A percentile compares a stretch with the other conserved stretches of the same genome.
These are phyloP conservation scores for Fusarium sp. DNA, from an alignment of 2,329 filamentous ascomycete genomes.

Conservation along the genomic window DNA sequence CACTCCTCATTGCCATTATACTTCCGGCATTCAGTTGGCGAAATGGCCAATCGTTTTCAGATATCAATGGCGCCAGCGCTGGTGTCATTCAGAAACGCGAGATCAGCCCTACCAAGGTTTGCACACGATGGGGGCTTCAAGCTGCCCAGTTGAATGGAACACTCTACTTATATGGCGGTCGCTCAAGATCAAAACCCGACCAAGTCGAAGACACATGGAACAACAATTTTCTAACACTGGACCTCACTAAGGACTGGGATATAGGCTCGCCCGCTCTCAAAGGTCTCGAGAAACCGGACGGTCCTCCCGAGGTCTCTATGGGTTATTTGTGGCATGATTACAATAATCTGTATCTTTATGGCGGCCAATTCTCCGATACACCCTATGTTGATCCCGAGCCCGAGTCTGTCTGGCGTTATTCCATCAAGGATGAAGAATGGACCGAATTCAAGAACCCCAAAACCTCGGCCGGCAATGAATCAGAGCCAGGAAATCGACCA, in stretches of 20 bases:
- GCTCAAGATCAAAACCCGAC: constrained; percentile 64
- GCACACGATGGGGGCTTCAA: constrained; percentile 73
- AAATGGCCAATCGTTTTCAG: constrained; percentile 50
- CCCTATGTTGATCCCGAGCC: constrained; percentile 65
- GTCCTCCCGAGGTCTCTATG: constrained; percentile 75
- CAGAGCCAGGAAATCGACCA: constrained; percentile 62
- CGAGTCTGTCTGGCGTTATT: constrained; percentile 76
- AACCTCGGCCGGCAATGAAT: constrained; percentile 71
- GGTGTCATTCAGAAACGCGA: constrained; percentile 52
- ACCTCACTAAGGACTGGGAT: constrained; percentile 78
- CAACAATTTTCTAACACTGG: constrained; percentile 77
- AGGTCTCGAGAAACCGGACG: constrained; percentile 71
- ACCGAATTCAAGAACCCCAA: constrained; percentile 68
- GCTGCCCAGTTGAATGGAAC: constrained; percentile 79
- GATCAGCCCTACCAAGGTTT: constrained; percentile 56
- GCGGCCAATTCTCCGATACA: constrained; percentile 76
- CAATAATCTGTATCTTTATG: constrained; percentile 76
- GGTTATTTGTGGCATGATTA: constrained; percentile 82
- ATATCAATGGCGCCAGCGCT: constrained; percentile 58
- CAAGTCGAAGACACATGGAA: constrained; percentile 77
- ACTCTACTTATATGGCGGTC: constrained; percentile 79
- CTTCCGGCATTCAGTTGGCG: constrained; percentile 58
- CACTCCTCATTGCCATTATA: constrained; percentile 60
- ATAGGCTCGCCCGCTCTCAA: constrained; percentile 69
- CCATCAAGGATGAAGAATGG: constrained; percentile 69